Percentiles rank a stretch among this genome's conserved stretches.
Evolutionary conservation across 2,329 filamentous ascomycete genomes (phyloP).

Genomic region (Fusarium clavum): DNA sequence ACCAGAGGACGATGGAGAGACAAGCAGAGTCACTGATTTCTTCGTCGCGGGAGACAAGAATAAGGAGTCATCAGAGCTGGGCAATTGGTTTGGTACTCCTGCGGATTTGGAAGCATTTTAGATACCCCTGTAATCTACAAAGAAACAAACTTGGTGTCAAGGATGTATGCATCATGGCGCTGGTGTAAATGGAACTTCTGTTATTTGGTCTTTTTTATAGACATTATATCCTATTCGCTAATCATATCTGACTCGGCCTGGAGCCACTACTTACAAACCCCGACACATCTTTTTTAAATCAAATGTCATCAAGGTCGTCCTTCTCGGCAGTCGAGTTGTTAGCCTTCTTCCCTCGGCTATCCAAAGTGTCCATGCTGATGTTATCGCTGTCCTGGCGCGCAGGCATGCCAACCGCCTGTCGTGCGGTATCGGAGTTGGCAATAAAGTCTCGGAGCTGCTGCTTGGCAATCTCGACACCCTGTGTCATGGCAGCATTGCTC

Average conservation of each 20-base stretch:
- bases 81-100: conserved; percentile 84
- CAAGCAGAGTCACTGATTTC: conserved; percentile 80
- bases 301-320: conserved; percentile 70
- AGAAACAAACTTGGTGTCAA: background rate
- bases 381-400: conserved; percentile 57
- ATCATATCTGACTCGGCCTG: conserved; percentile 33
- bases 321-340: conserved; percentile 50
- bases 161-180: background rate
- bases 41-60: conserved; percentile 63
- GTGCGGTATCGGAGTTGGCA: conserved; percentile 84
- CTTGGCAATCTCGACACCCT: conserved; percentile 92
- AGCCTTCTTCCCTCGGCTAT: conserved; percentile 66
- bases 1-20: conserved; percentile 74
- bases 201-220: conserved; percentile 28
- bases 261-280: conserved; percentile 28
- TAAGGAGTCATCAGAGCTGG: conserved; percentile 72
- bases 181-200: conserved; percentile 13
- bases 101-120: conserved; percentile 78
- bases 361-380: conserved; percentile 70
- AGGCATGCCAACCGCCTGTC: conserved; percentile 86
- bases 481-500: conserved; percentile 86
- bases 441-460: conserved; percentile 91
- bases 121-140: conserved; percentile 4
- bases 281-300: conserved; percentile 53
- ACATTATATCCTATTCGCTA: conserved; percentile 49